Conservation (phyloP, 169 alveolate genomes). For the Eimeria nieschulzi region DNA sequence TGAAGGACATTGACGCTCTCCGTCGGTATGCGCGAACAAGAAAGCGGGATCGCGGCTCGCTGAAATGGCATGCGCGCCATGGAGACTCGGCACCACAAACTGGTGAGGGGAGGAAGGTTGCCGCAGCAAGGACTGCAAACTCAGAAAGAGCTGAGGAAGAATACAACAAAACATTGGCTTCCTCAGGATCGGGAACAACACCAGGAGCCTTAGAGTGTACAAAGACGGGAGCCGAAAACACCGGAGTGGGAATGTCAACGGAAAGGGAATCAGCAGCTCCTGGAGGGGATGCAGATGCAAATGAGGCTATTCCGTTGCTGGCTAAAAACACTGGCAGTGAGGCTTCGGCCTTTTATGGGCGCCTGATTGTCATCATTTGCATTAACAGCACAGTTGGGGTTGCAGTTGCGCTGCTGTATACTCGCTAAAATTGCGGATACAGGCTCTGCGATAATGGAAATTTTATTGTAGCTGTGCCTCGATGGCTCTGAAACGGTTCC, state of each 20-base stretch:
- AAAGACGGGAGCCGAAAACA: background rate
- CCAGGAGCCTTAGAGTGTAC: background rate
- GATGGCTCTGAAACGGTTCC: no score
- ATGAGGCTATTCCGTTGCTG: background rate
- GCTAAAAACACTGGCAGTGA: slow-evolving; percentile 6
- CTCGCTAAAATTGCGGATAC: no score
- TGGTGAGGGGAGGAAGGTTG: background rate
- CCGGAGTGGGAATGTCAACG: background rate
- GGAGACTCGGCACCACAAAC: background rate
- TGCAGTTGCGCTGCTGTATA: background rate
- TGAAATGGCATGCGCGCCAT: background rate
- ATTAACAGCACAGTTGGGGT: background rate
- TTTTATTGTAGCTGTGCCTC: no score
- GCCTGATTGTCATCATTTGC: background rate
- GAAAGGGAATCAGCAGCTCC: background rate
- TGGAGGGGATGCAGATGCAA: background rate
- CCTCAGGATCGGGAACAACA: background rate
- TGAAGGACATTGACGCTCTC: background rate
- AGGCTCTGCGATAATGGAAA: no score
- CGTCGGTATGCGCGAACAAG: background rate
- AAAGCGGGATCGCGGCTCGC: background rate
- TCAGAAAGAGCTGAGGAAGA: background rate
- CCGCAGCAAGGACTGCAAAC: background rate
- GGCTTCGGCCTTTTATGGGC: background rate
- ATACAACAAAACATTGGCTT: background rate